Conservation (phyloP, 805 yeast species). For the Yamadazyma kitorensis region DNA sequence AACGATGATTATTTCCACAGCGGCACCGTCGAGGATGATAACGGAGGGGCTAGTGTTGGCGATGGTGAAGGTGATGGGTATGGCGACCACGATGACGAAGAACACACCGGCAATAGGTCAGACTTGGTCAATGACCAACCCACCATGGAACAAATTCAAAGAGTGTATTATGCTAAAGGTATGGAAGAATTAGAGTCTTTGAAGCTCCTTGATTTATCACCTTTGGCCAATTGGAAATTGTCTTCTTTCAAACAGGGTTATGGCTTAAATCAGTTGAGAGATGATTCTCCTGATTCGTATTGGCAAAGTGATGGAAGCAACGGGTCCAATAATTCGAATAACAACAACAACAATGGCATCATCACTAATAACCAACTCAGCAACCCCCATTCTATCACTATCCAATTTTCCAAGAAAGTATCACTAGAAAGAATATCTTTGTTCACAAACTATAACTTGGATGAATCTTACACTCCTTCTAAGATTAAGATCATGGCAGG, state of each 20-base stretch:
- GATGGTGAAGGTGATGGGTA: conserved; percentile 1
- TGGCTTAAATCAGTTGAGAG: conserved; percentile 69
- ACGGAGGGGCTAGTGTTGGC: conserved; percentile 11
- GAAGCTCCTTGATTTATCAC: conserved; percentile 73
- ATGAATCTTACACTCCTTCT: conserved; percentile 92
- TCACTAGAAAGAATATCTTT: conserved; percentile 64
- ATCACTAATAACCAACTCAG: conserved; percentile 35
- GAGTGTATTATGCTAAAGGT: conserved; percentile 44
- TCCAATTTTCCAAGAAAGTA: conserved; percentile 78
- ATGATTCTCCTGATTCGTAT: conserved; percentile 65
- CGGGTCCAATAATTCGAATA: conserved; percentile 23
- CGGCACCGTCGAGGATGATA: conserved; percentile 5
- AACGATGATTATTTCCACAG: conserved; percentile 7
- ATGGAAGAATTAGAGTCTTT: conserved; percentile 52
- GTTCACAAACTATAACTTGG: conserved; percentile 66
- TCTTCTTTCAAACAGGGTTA: conserved; percentile 73
- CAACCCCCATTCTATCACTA: conserved; percentile 79
- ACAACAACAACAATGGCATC: conserved; percentile 15
- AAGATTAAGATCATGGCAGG: conserved; percentile 67
- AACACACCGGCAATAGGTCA: conserved; percentile 8
- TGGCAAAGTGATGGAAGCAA: conserved; percentile 93
- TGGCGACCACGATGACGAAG: conserved; percentile 3
- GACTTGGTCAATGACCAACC: conserved; percentile 27
- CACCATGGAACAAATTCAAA: conserved; percentile 37
- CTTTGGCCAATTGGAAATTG: conserved; percentile 79